Conservation (phyloP, 2,329 filamentous ascomycete species). For the Trematosphaeria pertusa region DNA sequence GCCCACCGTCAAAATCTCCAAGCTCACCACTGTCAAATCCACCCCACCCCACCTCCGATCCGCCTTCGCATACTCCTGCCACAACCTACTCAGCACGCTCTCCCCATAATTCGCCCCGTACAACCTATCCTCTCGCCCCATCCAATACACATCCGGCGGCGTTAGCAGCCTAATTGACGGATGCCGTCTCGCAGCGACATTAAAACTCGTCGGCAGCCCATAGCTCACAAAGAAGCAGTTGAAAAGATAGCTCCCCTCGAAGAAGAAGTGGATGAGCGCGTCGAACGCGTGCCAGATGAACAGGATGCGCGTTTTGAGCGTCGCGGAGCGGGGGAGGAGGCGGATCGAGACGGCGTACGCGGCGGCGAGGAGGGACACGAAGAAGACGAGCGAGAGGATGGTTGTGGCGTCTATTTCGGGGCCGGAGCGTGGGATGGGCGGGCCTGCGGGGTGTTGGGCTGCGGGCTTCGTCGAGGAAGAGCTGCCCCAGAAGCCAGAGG, state of each 20-base stretch:
- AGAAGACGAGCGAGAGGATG: conserved; percentile 61
- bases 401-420: conserved; percentile 58
- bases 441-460: conserved; percentile 68
- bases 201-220: conserved; percentile 50
- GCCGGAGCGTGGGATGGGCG: conserved; percentile 60
- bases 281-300: conserved; percentile 97
- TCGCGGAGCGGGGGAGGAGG: conserved; percentile 61
- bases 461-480: conserved; percentile 22
- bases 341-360: conserved; percentile 59
- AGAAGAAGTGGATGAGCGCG: conserved; percentile 86
- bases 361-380: conserved; percentile 60
- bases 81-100: conserved; percentile 61
- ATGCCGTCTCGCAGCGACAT: conserved; percentile 33
- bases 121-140: conserved; percentile 60
- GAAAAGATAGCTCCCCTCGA: conserved; percentile 91
- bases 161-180: conserved; percentile 49
- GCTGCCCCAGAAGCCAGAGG: conserved; percentile 14
- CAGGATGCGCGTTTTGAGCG: conserved; percentile 71
- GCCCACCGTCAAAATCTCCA: conserved; percentile 68
- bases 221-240: conserved; percentile 84
- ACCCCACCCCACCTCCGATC: conserved; percentile 66
- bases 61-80: conserved; percentile 72
- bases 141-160: conserved; percentile 59
- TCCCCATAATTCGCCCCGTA: conserved; percentile 67
- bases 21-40: conserved; percentile 64